These are phyloP conservation scores for Dothideomycetes sp. DNA, from an alignment of 2,329 filamentous ascomycete species.

Conservation along the genomic window DNA sequence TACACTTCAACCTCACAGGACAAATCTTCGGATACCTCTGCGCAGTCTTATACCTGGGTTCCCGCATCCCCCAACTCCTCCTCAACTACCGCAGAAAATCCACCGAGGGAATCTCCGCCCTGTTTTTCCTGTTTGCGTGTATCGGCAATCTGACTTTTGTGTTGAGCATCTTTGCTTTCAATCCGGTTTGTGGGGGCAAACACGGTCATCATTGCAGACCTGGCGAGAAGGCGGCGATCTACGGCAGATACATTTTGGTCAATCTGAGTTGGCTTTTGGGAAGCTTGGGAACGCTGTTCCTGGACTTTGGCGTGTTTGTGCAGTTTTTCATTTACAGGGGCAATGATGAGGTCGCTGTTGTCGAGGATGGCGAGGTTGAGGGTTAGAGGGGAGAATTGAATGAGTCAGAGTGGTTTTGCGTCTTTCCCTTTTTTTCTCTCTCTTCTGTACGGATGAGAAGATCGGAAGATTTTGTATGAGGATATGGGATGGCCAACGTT, in stretches of 20 bases:
- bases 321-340: conserved; percentile 82
- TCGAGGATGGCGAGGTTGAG: conserved; percentile 15
- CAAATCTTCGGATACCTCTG: conserved; percentile 93
- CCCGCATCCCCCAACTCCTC: conserved; percentile 78
- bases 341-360: conserved; percentile 29
- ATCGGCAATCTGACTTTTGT: conserved; percentile 93
- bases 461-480: too few species aligned
- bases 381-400: too few species aligned
- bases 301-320: conserved; percentile 79
- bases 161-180: conserved; percentile 81
- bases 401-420: too few species aligned
- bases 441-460: too few species aligned
- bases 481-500: too few species aligned
- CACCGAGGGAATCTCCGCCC: conserved; percentile 83
- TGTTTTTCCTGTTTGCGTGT: conserved; percentile 96
- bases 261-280: conserved; percentile 88
- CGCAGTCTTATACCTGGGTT: conserved; percentile 79
- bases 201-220: conserved; percentile 45
- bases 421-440: too few species aligned
- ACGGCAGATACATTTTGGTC: conserved; percentile 74
- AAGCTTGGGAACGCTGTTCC: conserved; percentile 73
- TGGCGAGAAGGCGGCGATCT: conserved; percentile 59
- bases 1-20: conserved; percentile 65
- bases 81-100: conserved; percentile 89
- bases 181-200: conserved; percentile 53